Base-by-base conservation (phyloP, 2,329 filamentous ascomycete genomes). In the Gyromitra esculenta region DNA sequence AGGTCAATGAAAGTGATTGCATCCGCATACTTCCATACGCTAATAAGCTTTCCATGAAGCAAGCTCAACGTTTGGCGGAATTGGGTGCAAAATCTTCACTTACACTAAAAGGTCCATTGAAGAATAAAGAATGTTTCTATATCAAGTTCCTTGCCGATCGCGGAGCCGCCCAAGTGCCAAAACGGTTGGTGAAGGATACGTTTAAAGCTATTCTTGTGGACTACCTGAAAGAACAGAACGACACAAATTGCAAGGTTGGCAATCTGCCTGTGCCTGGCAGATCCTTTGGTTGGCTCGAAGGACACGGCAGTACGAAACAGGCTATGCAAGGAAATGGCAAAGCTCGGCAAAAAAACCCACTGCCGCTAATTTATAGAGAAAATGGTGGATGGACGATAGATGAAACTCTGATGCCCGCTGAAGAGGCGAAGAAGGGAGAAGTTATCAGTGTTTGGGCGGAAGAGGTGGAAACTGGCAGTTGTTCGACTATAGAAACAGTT, bases 41-140 rank as follows among this genome's bases (percentile, higher is more conserved):
- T 2, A 35, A 66, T 31, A 7, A 52, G 7, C n/a, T 45, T 31
- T 25, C 21, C 45, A 8, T 48, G 0, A 52, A 66, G 31, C 62
- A 66, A 39, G 70, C 70, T 18, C 62, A 48, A 50, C 59, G 39
- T 39, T 18, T 72, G 6, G 70, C 70, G 52, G 31, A 50, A 35
- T 31, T 73, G 5, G 70, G 48, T 50, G 39, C 54, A 37, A 52
- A 37, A 41, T 59, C 39, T 25, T 66, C 43, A 66, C 54, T 8
- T 11, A 52, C 48, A 11, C 8, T 54, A 9, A n/a, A 48, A 6
- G 21, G 18, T 25, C 13, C 64, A 4, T n/a, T 57, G 18, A 18
- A 68, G 15, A 37, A 50, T 18, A 48, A 31, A n/a, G 39, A 66
- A 3, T 21, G 41, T 31, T 66, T 25, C 9, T 73, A 73, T 35